Conservation (phyloP, 2,329 filamentous ascomycete genomes). For the Colletotrichum noveboracense region DNA sequence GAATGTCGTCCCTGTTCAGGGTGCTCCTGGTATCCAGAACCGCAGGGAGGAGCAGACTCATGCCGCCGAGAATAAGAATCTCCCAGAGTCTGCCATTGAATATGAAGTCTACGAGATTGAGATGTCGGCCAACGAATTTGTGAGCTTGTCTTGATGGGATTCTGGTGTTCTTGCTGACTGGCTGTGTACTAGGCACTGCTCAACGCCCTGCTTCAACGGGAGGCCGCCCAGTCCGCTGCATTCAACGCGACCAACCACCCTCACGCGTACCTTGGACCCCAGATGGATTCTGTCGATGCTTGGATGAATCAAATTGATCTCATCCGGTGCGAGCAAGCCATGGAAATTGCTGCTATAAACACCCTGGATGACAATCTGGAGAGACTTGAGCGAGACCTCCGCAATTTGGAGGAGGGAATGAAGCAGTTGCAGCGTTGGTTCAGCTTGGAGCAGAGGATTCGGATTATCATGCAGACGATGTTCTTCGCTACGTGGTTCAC, state of each 20-base stretch:
- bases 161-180: not conserved
- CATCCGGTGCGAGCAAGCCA: not conserved
- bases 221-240: not conserved
- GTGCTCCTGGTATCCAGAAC: not conserved
- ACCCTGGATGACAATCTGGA: not conserved
- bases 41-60: not conserved
- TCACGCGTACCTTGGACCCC: not conserved
- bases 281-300: not conserved
- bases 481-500: not conserved
- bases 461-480: not conserved
- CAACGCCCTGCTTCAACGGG: not conserved
- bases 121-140: not conserved
- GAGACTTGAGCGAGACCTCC: not conserved
- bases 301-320: not conserved
- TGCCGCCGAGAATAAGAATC: not conserved
- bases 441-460: not conserved
- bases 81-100: not conserved
- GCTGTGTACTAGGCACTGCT: not conserved
- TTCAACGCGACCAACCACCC: not conserved
- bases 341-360: not conserved
- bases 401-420: not conserved
- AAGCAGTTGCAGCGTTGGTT: not conserved
- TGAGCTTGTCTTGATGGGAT: not conserved
- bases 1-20: not conserved
- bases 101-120: not conserved